A percentile compares a stretch with the other conserved stretches of the same genome.
These are phyloP conservation scores for Xylariaceae sp. DNA, from an alignment of 2,329 filamentous ascomycete species.

Conservation along the genomic window DNA sequence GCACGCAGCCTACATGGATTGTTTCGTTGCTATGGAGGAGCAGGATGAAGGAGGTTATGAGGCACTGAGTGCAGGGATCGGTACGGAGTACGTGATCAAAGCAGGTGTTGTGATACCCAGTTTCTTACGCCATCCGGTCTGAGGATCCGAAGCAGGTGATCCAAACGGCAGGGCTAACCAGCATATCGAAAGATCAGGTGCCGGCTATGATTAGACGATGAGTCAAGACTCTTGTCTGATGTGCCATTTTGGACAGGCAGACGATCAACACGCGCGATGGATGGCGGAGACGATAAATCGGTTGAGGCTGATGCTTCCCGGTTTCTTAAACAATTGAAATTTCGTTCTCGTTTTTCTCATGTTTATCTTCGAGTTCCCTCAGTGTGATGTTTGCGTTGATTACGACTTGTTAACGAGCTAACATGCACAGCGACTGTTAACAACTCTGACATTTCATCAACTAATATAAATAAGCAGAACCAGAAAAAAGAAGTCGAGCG, in stretches of 20 bases:
- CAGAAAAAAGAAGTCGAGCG: neutral
- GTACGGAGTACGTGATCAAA: neutral
- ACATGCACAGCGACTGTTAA: neutral
- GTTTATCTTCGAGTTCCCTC: neutral
- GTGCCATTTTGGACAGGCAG: neutral
- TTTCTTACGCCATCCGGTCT: neutral
- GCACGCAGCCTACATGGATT: neutral
- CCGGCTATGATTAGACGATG: neutral
- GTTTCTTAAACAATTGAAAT: neutral
- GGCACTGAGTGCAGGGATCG: neutral
- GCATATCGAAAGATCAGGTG: neutral
- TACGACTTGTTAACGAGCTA: neutral
- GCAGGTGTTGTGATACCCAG: neutral
- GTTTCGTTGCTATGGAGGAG: neutral
- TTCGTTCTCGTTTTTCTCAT: neutral
- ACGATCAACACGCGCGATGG: too few species aligned
- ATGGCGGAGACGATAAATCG: neutral
- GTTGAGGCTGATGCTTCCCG: neutral
- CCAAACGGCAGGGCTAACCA: neutral
- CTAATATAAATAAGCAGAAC: neutral
- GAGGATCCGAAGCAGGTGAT: neutral
- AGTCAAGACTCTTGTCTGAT: neutral
- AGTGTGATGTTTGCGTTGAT: neutral
- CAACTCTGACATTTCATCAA: neutral
- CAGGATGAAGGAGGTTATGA: neutral